A percentile compares a stretch with the other conserved stretches of the same genome.
phyloP scores from a whole-genome alignment of 2,329 filamentous ascomycete genomes.

The Cladosporium phlei region DNA sequence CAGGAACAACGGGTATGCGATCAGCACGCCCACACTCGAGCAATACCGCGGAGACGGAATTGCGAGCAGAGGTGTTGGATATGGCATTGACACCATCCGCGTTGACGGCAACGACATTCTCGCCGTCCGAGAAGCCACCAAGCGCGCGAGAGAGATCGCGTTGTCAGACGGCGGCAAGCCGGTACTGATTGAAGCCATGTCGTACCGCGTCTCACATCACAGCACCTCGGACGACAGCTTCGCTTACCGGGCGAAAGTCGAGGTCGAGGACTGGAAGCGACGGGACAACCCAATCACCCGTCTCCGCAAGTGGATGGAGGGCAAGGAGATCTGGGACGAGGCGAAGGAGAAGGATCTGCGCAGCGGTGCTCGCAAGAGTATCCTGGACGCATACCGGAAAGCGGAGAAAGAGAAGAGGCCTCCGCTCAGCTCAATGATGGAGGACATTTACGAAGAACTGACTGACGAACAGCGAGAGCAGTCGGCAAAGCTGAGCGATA shows the following conservation, averaged over 20 bases:
- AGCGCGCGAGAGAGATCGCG: constrained; percentile 70
- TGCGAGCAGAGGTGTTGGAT: constrained; percentile 77
- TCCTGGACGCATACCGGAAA: constrained; percentile 77
- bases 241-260: constrained; percentile 85
- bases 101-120: constrained; percentile 95
- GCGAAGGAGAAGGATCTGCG: constrained; percentile 70
- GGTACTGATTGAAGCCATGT: constrained; percentile 91
- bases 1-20: constrained; percentile 88
- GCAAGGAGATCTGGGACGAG: constrained; percentile 77
- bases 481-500: constrained; percentile 68
- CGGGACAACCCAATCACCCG: constrained; percentile 84
- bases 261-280: constrained; percentile 92
- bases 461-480: constrained; percentile 75
- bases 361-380: constrained; percentile 62
- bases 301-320: constrained; percentile 85
- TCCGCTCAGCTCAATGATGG: constrained; percentile 67
- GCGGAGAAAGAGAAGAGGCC: constrained; percentile 81
- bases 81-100: constrained; percentile 89
- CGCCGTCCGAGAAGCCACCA: constrained; percentile 76
- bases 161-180: constrained; percentile 75
- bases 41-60: constrained; percentile 92
- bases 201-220: constrained; percentile 95
- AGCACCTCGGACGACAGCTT: constrained; percentile 96
- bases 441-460: constrained; percentile 82
- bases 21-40: constrained; percentile 81